Conservation (phyloP, 1,284 basidiomycete genomes). For the Ceratorhiza oryzae-sativae region DNA sequence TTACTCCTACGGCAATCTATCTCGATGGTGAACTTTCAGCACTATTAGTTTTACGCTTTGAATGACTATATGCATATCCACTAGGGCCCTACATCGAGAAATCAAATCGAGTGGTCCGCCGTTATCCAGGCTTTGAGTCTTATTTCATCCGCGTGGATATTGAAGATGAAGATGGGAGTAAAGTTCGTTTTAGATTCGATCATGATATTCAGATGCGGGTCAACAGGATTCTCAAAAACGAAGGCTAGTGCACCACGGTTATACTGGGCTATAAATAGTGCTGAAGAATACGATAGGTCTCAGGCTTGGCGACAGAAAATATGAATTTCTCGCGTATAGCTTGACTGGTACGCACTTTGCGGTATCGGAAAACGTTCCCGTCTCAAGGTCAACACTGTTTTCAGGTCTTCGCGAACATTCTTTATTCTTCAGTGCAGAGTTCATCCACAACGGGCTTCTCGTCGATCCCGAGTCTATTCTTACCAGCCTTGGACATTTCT, state of each 20-base stretch:
- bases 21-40: too few relatives aligned
- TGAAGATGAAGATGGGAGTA: slow-evolving; percentile 31
- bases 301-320: slow-evolving; percentile 18
- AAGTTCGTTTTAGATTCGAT: slow-evolving; percentile 24
- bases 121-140: slow-evolving; percentile 31
- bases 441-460: neutral
- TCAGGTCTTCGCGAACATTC: neutral
- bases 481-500: neutral
- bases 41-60: neutral
- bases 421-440: slow-evolving; percentile 17
- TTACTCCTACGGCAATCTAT: slow-evolving; percentile 33
- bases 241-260: neutral
- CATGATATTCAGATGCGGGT: slow-evolving; percentile 28
- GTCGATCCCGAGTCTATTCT: neutral
- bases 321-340: slow-evolving; percentile 30
- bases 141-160: slow-evolving; percentile 40
- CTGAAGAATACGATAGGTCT: slow-evolving; percentile 3
- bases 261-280: neutral
- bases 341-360: slow-evolving; percentile 31
- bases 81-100: slow-evolving; percentile 36
- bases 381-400: neutral
- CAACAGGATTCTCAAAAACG: slow-evolving; percentile 11
- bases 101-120: slow-evolving; percentile 38
- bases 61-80: neutral
- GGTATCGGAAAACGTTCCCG: too few relatives aligned